These are phyloP conservation scores for Aspergillus calidoustus DNA, from an alignment of 2,329 filamentous ascomycete species.

Conservation along the genomic window DNA sequence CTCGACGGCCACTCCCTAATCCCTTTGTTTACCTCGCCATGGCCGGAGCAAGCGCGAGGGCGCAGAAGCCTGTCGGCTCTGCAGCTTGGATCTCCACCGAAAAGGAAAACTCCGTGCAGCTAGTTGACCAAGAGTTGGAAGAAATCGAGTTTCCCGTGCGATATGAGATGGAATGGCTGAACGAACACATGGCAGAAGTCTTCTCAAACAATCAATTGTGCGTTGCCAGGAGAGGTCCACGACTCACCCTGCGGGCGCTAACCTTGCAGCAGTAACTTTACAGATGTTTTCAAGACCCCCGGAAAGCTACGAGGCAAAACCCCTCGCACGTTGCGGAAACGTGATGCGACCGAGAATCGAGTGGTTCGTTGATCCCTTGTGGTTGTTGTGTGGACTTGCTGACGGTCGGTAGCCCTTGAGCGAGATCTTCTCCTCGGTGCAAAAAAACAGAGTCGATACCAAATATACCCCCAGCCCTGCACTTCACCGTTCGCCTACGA, in stretches of 20 bases:
- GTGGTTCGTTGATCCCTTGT: conserved; percentile 42
- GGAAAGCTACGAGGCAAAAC: conserved; percentile 56
- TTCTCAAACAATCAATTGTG: conserved; percentile 88
- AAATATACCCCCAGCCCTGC: conserved; percentile 41
- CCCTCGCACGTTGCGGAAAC: conserved; percentile 51
- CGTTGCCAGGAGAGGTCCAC: conserved; percentile 42
- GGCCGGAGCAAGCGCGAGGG: conserved; percentile 43
- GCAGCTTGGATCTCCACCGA: conserved; percentile 85
- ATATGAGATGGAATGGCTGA: conserved; percentile 97
- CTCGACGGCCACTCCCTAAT: conserved; percentile 10
- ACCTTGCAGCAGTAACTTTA: conserved; percentile 71
- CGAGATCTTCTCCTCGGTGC: conserved; percentile 51
- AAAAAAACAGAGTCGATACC: conserved; percentile 43
- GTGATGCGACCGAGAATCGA: conserved; percentile 47
- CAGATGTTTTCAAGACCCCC: conserved; percentile 85
- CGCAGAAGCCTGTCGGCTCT: conserved; percentile 70
- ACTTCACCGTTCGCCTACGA: conserved; percentile 42
- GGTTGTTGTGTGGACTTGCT: conserved; percentile 11
- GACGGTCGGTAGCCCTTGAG: conserved; percentile 47
- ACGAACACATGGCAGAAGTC: conserved; percentile 96
- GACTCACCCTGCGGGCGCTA: conserved; percentile 30
- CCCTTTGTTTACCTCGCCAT: conserved; percentile 47
- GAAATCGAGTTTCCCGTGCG: conserved; percentile 91
- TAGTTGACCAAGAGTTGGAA: conserved; percentile 81
- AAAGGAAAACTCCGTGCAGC: conserved; percentile 74